Evolutionary conservation across 129 eudicot species (phyloP).

Genomic region (sunflower (Helianthus annuus)): DNA sequence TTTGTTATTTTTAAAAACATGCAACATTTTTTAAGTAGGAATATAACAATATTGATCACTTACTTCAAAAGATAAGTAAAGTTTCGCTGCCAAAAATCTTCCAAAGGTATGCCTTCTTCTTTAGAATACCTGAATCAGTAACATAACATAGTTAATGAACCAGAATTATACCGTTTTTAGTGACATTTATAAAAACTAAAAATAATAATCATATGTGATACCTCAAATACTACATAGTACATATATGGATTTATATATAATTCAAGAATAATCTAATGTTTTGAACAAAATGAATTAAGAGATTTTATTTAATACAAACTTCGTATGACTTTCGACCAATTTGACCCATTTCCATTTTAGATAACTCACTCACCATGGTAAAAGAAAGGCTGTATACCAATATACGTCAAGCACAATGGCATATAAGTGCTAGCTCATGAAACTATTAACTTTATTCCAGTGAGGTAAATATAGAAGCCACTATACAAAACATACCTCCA

Average conservation of each 20-base stretch:
- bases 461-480: background rate
- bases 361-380: background rate
- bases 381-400: background rate
- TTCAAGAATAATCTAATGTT: background rate
- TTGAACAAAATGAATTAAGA: background rate
- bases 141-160: conserved; percentile 14
- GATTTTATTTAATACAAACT: background rate
- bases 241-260: background rate
- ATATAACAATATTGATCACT: conserved; percentile 26
- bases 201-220: background rate
- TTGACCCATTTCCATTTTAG: background rate
- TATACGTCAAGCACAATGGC: background rate
- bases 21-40: background rate
- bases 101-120: conserved; percentile 68
- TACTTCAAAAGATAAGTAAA: conserved; percentile 89
- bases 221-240: background rate
- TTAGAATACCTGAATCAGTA: conserved; percentile 77
- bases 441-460: background rate
- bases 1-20: background rate
- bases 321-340: background rate
- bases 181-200: background rate
- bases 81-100: conserved; percentile 53
- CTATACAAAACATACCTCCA: conserved; percentile 63
- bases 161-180: conserved; percentile 1
- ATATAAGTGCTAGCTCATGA: conserved; percentile 10